Evolutionary conservation across 2,329 filamentous ascomycete species (phyloP).

Genomic region (Fusarium fracticaudum): DNA sequence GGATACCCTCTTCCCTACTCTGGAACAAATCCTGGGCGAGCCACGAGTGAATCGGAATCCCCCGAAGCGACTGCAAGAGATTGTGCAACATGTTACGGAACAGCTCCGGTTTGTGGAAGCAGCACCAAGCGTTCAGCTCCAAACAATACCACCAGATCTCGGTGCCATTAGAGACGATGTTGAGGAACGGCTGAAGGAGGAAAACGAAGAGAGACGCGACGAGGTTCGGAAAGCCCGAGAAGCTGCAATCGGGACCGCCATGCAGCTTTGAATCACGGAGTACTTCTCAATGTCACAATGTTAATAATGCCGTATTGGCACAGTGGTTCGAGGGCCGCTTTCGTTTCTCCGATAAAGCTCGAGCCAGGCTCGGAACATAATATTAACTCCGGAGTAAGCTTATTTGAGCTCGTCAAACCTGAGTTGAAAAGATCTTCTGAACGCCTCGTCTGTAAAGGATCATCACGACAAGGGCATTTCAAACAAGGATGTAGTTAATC

Average conservation of each 20-base stretch:
- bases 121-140: conserved; percentile 88
- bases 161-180: conserved; percentile 73
- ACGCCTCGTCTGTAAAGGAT: not conserved
- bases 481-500: not conserved
- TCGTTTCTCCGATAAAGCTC: conserved; percentile 3
- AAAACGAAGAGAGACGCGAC: conserved; percentile 68
- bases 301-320: not conserved
- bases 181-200: conserved; percentile 73
- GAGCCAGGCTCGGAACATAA: not conserved
- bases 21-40: conserved; percentile 77
- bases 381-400: not conserved
- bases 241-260: conserved; percentile 64
- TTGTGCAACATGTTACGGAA: conserved; percentile 82
- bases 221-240: conserved; percentile 62
- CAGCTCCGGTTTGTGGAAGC: conserved; percentile 86
- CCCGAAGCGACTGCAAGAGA: conserved; percentile 76
- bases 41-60: conserved; percentile 81
- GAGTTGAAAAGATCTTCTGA: not conserved
- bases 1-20: conserved; percentile 86
- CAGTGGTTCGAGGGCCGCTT: conserved; percentile 6
- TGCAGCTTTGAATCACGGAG: conserved; percentile 58
- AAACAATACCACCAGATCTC: conserved; percentile 81
- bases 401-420: not conserved
- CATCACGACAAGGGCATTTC: not conserved
- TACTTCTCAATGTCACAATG: not conserved